Evolutionary conservation across 2,329 filamentous ascomycete genomes (phyloP), one percentile per base, ranked within the genome.

Genomic region (Diaporthe longicolla): DNA sequence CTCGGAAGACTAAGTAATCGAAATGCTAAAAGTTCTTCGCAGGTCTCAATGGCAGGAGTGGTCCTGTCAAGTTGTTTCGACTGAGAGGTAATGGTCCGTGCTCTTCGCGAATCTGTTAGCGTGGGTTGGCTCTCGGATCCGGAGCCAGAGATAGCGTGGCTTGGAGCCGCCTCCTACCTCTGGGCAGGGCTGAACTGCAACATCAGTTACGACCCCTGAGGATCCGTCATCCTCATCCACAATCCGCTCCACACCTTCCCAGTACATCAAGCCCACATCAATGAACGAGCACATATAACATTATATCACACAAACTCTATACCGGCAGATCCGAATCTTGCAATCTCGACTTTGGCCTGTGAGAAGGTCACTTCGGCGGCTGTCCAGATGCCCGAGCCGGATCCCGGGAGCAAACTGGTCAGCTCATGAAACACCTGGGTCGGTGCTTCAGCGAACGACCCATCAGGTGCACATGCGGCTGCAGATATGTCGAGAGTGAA

Each of bases 121-220:
- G 61, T 65, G 43, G 26, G 17, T 35, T 65, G 26, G 26, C 61
- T 65, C 43, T 65, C 43, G 61, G 61, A 50, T 65, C 61, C 26
- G 61, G 61, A 32, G 40, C 59, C 59, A 43, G 58, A 26, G 40
- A 9, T 29, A 50, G 43, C 43, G 61, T 50, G 61, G 61, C 10
- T 26, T 35, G 61, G 61, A 65, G 61, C 43, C 29, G 43, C 13
- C 43, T 19, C 59, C 59, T 26, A 26, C 43, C 17, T 26, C 43
- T 50, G 61, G 61, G 61, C 61, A 65, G 61, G 61, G 61, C 61
- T 65, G 61, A 65, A 68, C 63, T 68, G 63, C 63, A 52, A 66
- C 63, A 54, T 26, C n/a, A 68, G n/a, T 54, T 48, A 40, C 45
- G 9, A 54, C 63, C 63, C 63, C 63, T 68, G 63, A 68, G 40